Percentiles rank a stretch among this genome's conserved stretches.
These are phyloP conservation scores for Trichoderma semiorbis DNA, from an alignment of 2,329 filamentous ascomycete genomes.

Conservation along the genomic window DNA sequence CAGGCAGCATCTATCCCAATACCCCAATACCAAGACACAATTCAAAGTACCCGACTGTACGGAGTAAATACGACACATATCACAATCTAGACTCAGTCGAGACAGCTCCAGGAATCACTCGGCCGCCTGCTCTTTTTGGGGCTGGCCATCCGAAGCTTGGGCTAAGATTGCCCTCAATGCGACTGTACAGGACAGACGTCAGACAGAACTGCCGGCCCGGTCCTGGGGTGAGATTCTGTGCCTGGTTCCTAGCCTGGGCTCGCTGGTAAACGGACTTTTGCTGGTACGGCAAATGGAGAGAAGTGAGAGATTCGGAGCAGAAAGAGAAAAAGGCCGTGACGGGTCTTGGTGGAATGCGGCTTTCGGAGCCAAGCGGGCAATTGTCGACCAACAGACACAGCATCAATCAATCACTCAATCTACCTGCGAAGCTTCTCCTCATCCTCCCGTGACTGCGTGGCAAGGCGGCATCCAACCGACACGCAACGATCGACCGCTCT, in stretches of 20 bases:
- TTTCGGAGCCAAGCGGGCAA: not conserved
- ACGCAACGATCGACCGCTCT: not conserved
- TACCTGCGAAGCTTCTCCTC: conserved; percentile 7
- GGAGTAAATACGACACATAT: not conserved
- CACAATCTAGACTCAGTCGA: not conserved
- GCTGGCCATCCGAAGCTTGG: conserved; percentile 6
- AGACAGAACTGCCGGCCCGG: not conserved
- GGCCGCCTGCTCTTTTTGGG: conserved; percentile 16
- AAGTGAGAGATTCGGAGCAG: not conserved
- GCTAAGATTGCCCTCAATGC: not conserved
- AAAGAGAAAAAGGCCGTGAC: not conserved
- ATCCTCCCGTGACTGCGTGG: not conserved
- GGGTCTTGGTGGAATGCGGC: not conserved
- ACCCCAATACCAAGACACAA: not conserved
- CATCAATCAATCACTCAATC: not conserved
- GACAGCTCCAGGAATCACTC: not conserved
- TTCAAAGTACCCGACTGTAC: not conserved
- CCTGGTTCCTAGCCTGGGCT: conserved; percentile 4
- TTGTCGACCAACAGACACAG: not conserved
- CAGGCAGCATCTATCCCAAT: too few species aligned
- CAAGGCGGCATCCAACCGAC: conserved; percentile 5
- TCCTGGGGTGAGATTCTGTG: conserved; percentile 1
- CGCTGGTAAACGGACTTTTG: not conserved
- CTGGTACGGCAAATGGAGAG: not conserved
- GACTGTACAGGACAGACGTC: not conserved